Evolutionary conservation across 345 rosid species (phyloP).

Genomic region (Euphorbia lathyris): DNA sequence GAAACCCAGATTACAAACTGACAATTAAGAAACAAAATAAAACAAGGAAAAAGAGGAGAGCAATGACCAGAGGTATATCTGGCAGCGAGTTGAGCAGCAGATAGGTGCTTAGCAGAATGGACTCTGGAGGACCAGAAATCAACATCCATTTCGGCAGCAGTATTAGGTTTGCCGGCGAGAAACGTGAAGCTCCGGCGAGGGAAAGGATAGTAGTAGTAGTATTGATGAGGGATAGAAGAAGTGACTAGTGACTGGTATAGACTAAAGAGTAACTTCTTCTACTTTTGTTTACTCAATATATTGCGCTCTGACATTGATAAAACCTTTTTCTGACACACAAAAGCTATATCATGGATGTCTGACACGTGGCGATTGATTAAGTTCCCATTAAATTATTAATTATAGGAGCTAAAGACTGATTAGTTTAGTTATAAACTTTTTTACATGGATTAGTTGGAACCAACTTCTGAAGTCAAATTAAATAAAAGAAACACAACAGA

Average conservation of each 20-base stretch:
- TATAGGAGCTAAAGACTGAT: background rate
- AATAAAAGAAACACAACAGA: background rate
- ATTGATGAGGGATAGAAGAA: background rate
- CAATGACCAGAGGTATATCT: constrained; percentile 28
- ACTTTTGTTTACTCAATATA: background rate
- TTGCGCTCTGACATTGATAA: constrained; percentile 3
- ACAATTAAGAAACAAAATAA: background rate
- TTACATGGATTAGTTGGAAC: background rate
- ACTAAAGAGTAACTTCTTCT: background rate
- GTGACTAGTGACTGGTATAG: background rate
- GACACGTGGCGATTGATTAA: constrained; percentile 25
- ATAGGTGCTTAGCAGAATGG: constrained; percentile 37
- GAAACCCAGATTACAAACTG: constrained; percentile 4
- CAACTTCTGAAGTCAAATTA: background rate
- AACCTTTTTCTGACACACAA: constrained; percentile 19
- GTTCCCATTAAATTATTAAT: background rate
- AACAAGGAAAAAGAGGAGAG: background rate
- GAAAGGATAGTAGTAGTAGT: background rate
- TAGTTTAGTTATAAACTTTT: background rate
- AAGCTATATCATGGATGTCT: constrained; percentile 14
- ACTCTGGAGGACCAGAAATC: constrained; percentile 41
- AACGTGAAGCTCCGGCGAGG: constrained; percentile 20
- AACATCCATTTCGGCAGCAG: constrained; percentile 38
- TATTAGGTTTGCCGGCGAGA: constrained; percentile 10
- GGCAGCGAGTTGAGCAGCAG: constrained; percentile 29